Conservation (phyloP, 306 rosid genomes). For the Cicer arietinum region DNA sequence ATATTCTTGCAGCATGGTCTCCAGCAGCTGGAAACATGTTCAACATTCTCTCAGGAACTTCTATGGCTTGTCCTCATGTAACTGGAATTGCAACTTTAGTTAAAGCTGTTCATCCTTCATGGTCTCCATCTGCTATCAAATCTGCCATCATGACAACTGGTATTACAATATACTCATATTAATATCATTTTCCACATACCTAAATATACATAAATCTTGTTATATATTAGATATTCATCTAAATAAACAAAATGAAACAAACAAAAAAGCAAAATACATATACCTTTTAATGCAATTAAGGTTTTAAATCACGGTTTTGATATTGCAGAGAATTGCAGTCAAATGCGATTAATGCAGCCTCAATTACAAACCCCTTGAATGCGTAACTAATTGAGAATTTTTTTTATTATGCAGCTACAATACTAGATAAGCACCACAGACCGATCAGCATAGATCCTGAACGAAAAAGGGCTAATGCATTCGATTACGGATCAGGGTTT, state of each 20-base stretch:
- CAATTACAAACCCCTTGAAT: background rate
- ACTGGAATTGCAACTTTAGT: conserved; percentile 84
- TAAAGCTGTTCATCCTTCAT: conserved; percentile 81
- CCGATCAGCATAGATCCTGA: conserved; percentile 71
- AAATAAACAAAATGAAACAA: conserved; percentile 1
- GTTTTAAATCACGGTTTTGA: background rate
- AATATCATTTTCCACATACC: conserved; percentile 30
- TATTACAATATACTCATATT: conserved; percentile 22
- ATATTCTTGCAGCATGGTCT: conserved; percentile 93
- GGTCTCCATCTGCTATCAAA: conserved; percentile 86
- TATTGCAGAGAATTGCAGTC: background rate
- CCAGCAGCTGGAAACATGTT: conserved; percentile 64
- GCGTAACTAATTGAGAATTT: conserved; percentile 30
- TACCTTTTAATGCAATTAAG: too few relatives aligned
- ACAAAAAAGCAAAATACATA: too few relatives aligned
- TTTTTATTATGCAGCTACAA: conserved; percentile 62
- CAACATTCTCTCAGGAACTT: conserved; percentile 81
- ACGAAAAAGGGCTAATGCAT: conserved; percentile 67
- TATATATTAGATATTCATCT: background rate
- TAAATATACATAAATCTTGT: background rate
- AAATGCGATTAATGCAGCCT: background rate
- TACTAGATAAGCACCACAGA: conserved; percentile 65
- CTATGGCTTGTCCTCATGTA: conserved; percentile 91
- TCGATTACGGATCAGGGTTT: conserved; percentile 88
- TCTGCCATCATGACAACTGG: conserved; percentile 96